phyloP scores from a whole-genome alignment of 768 basidiomycete species.

The Rubroboletus satanas region DNA sequence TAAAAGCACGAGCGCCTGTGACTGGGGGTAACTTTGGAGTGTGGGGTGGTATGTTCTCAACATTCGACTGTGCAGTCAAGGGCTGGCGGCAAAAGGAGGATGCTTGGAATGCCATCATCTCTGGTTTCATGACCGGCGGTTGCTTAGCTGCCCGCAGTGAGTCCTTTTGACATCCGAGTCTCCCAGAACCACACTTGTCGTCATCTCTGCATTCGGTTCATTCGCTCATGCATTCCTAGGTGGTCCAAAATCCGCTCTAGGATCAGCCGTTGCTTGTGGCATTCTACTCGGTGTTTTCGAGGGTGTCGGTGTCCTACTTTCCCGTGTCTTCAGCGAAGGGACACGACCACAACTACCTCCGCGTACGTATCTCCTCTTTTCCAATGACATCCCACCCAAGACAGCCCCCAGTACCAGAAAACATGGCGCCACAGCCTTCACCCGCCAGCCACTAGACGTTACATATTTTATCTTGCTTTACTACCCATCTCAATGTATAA shows the following conservation, averaged over 20 bases:
- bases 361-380: conserved; percentile 44
- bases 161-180: conserved; percentile 30
- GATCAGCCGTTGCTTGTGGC: conserved; percentile 94
- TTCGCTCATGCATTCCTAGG: conserved; percentile 44
- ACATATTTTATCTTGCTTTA: conserved; percentile 27
- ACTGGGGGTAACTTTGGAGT: conserved; percentile 96
- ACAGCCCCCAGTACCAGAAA: conserved; percentile 45
- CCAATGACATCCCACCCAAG: conserved; percentile 5
- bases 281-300: conserved; percentile 93
- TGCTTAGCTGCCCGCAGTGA: conserved; percentile 90
- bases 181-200: neutral
- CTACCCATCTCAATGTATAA: conserved; percentile 37
- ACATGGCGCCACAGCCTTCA: conserved; percentile 49
- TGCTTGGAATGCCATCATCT: conserved; percentile 98
- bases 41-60: conserved; percentile 98
- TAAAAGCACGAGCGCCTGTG: conserved; percentile 97
- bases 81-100: conserved; percentile 96
- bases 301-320: conserved; percentile 91
- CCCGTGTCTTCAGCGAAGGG: conserved; percentile 82
- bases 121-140: conserved; percentile 98
- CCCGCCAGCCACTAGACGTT: conserved; percentile 50
- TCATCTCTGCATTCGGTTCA: neutral
- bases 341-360: conserved; percentile 78
- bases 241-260: conserved; percentile 86
- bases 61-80: conserved; percentile 98